Evolutionary conservation across 176 grass and related monocot species (phyloP).

Genomic region (Poa annua): DNA sequence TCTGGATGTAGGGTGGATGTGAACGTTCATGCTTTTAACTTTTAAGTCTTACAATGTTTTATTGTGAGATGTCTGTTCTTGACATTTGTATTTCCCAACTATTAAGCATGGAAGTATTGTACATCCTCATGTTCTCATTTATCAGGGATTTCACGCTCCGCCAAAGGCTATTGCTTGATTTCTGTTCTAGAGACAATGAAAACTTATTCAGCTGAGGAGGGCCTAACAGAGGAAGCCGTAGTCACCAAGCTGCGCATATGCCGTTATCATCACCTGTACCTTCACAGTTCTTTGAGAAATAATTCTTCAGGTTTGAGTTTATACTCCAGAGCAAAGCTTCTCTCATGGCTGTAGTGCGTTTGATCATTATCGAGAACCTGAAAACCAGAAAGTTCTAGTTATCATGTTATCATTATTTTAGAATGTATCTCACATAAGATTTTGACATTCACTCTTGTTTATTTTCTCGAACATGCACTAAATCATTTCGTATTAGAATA

Average conservation of each 20-base stretch:
- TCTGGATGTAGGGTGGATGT: background rate
- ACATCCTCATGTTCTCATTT: slow-evolving; percentile 36
- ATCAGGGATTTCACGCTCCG: slow-evolving; percentile 81
- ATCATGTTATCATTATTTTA: slow-evolving; percentile 29
- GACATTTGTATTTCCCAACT: slow-evolving; percentile 15
- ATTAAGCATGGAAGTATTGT: slow-evolving; percentile 34
- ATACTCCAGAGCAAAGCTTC: slow-evolving; percentile 8
- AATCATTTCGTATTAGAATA: slow-evolving; percentile 12
- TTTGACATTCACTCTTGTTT: background rate
- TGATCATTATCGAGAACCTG: slow-evolving; percentile 18
- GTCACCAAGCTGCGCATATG: slow-evolving; percentile 85
- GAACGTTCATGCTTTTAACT: slow-evolving; percentile 11
- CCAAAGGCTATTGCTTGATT: slow-evolving; percentile 95
- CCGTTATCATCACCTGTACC: slow-evolving; percentile 79
- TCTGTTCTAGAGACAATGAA: slow-evolving; percentile 97
- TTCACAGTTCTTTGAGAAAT: slow-evolving; percentile 84
- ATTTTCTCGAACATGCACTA: background rate
- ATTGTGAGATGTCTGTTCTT: background rate
- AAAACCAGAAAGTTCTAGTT: slow-evolving; percentile 27
- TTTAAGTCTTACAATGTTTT: slow-evolving; percentile 14
- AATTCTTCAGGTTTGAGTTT: slow-evolving; percentile 89
- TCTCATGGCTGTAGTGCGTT: slow-evolving; percentile 32
- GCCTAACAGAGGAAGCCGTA: slow-evolving; percentile 91
- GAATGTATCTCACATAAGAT: background rate
- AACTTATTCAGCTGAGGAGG: slow-evolving; percentile 93